These are phyloP conservation scores for Nadsonia commutata DNA, from an alignment of 1,139 yeast species.

Conservation along the genomic window DNA sequence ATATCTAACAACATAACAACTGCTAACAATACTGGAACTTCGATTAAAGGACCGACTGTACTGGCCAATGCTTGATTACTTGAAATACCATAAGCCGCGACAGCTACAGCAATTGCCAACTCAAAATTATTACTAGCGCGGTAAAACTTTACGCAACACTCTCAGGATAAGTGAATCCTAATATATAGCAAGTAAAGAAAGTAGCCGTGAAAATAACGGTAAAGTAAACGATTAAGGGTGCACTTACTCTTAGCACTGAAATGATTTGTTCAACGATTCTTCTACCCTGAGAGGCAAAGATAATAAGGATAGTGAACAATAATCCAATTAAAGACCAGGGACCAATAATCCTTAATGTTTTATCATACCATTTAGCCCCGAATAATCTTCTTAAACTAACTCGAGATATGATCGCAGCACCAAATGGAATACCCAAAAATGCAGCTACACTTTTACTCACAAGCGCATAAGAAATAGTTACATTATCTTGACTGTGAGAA, in stretches of 20 bases:
- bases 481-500: constrained; percentile 9
- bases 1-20: no score
- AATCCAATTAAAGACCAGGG: constrained; percentile 42
- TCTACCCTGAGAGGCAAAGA: constrained; percentile 41
- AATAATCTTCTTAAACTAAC: constrained; percentile 16
- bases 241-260: constrained; percentile 35
- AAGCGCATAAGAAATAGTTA: constrained; percentile 23
- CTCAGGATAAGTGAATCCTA: constrained; percentile 28
- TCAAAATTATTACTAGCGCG: constrained; percentile 46
- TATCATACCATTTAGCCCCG: constrained; percentile 22
- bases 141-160: constrained; percentile 41
- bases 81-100: constrained; percentile 37
- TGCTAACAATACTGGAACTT: constrained; percentile 36
- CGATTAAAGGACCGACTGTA: constrained; percentile 44
- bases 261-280: constrained; percentile 36
- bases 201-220: constrained; percentile 33
- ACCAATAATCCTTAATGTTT: constrained; percentile 27
- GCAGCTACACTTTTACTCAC: constrained; percentile 39
- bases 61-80: constrained; percentile 45
- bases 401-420: constrained; percentile 32
- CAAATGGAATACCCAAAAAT: constrained; percentile 43
- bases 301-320: constrained; percentile 36
- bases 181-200: constrained; percentile 18
- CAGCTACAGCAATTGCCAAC: constrained; percentile 40
- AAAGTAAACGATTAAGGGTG: constrained; percentile 38